Percentiles rank a stretch among this genome's conserved stretches.
phyloP scores from a whole-genome alignment of 352 stramenopile species.

The Phytophthora pseudosyringae region DNA sequence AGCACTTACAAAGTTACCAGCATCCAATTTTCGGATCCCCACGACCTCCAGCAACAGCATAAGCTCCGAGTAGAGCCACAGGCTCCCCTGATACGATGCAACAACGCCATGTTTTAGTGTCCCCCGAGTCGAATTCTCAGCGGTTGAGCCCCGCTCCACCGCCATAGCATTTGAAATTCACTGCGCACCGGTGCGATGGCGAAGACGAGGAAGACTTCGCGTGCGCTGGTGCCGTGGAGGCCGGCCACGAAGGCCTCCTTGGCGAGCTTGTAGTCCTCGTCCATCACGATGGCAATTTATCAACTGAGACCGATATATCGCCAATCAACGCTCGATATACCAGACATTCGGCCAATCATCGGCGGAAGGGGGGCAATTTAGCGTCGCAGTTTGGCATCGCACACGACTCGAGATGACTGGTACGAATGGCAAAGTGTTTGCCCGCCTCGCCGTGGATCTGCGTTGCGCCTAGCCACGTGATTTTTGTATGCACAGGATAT shows the following conservation, averaged over 20 bases:
- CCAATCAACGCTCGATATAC: conserved; percentile 32
- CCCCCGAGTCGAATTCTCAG: conserved; percentile 9
- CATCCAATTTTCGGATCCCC: conserved; percentile 56
- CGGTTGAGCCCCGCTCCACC: conserved; percentile 13
- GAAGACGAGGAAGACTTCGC: conserved; percentile 81
- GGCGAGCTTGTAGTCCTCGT: conserved; percentile 84
- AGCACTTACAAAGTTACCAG: conserved; percentile 53
- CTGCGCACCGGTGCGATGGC: conserved; percentile 71
- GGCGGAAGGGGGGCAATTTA: background rate
- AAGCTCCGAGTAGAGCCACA: conserved; percentile 88
- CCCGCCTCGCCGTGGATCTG: background rate
- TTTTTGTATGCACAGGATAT: conserved; percentile 3
- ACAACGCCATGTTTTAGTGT: conserved; percentile 33
- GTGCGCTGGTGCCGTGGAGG: conserved; percentile 68
- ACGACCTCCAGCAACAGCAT: conserved; percentile 78
- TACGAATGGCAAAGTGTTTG: conserved; percentile 46
- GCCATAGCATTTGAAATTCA: background rate
- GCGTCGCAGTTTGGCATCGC: conserved; percentile 29
- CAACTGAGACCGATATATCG: conserved; percentile 11
- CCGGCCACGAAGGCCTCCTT: conserved; percentile 86
- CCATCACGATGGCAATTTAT: conserved; percentile 32
- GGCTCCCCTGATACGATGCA: conserved; percentile 52
- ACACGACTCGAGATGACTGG: conserved; percentile 57
- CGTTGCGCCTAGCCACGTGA: background rate
- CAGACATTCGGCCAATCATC: conserved; percentile 42